These are phyloP conservation scores for Agapanthus africanus DNA, from an alignment of 106 monocot species.

Conservation along the genomic window DNA sequence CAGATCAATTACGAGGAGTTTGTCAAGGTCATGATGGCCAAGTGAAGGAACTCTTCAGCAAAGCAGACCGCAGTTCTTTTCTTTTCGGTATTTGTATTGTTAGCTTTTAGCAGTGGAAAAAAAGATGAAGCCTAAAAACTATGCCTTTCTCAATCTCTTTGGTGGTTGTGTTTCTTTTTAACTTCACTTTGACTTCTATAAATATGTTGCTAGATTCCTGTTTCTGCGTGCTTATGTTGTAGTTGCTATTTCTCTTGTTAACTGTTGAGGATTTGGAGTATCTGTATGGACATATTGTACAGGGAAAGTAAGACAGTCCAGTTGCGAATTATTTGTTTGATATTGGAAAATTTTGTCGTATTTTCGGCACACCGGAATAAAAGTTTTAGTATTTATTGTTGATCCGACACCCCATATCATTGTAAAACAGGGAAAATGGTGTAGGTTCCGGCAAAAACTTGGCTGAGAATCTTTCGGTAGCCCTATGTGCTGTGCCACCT, in stretches of 20 bases:
- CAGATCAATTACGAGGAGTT: slow-evolving; percentile 30
- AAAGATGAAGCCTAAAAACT: neutral
- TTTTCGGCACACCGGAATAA: no score
- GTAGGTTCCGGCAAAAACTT: no score
- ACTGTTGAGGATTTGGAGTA: neutral
- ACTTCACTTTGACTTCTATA: neutral
- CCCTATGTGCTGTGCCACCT: no score
- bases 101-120: neutral
- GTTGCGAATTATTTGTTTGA: neutral
- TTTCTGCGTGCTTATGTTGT: neutral
- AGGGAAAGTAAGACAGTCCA: no score
- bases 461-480: no score
- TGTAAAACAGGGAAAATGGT: no score
- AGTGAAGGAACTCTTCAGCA: slow-evolving; percentile 2
- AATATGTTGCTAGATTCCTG: neutral
- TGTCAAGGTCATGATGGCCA: slow-evolving; percentile 30
- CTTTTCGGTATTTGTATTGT: neutral
- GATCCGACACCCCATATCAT: no score
- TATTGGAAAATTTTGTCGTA: no score
- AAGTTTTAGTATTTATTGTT: no score
- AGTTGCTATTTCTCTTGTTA: no score
- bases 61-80: neutral
- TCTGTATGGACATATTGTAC: neutral
- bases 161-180: neutral
- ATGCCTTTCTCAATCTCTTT: neutral